phyloP scores from a whole-genome alignment of 2,329 filamentous ascomycete genomes.

The Ustilaginoidea virens region DNA sequence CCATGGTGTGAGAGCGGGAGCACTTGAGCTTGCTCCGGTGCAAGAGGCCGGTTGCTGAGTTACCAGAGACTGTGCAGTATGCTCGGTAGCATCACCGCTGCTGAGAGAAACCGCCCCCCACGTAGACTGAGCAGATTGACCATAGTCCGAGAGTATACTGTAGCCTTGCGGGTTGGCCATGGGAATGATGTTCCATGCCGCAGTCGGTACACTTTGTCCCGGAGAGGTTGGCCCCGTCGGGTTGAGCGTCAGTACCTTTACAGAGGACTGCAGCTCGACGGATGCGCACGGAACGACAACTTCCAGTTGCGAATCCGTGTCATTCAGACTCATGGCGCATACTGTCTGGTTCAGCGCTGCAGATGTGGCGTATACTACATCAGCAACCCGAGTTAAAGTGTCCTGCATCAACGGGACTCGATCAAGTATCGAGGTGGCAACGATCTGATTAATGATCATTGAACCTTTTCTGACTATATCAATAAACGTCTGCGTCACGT shows the following conservation, averaged over 20 bases:
- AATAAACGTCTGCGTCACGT: slow-evolving; percentile 5
- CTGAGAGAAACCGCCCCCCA: no score
- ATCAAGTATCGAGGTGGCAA: slow-evolving; percentile 3
- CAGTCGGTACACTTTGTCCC: neutral
- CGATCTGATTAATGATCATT: slow-evolving; percentile 9
- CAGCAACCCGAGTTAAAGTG: slow-evolving; percentile 10
- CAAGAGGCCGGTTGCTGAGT: no score
- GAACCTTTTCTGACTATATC: slow-evolving; percentile 8
- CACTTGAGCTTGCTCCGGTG: no score
- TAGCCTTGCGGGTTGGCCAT: slow-evolving; percentile 1
- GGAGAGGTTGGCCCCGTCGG: neutral
- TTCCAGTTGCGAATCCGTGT: slow-evolving; percentile 5
- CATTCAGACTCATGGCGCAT: slow-evolving; percentile 8
- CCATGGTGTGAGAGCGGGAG: no score
- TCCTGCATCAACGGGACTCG: slow-evolving; percentile 6
- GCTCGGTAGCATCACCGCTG: no score
- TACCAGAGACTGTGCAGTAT: no score
- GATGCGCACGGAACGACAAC: slow-evolving; percentile 8
- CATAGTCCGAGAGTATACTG: neutral
- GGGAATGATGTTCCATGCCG: slow-evolving; percentile 2
- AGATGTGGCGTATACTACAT: slow-evolving; percentile 8
- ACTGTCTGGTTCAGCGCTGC: slow-evolving; percentile 7
- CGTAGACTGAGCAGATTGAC: no score
- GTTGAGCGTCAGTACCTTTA: slow-evolving; percentile 3
- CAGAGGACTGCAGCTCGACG: slow-evolving; percentile 1